Percentiles rank a stretch among this genome's conserved stretches.
Conservation (phyloP, 1,284 basidiomycete species). For the Ustilago curta region DNA sequence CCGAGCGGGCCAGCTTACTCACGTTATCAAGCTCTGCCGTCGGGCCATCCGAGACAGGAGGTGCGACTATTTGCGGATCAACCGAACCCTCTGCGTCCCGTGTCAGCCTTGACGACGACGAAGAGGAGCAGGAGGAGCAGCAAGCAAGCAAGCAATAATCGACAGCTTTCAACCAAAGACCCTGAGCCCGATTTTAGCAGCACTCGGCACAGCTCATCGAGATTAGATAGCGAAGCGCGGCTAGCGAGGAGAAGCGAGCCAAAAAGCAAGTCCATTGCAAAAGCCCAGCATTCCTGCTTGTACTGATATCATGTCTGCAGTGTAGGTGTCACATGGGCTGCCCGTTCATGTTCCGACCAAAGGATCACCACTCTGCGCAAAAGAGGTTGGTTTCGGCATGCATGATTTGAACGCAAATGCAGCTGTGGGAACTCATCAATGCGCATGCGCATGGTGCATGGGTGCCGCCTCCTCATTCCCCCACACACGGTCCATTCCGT, state of each 20-base stretch:
- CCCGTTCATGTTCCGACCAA: no score
- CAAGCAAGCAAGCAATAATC: neutral
- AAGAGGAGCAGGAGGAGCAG: neutral
- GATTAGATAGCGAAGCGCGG: constrained; percentile 2
- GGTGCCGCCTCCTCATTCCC: no score
- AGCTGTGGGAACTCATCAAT: no score
- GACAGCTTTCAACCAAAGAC: constrained; percentile 1
- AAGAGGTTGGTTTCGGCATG: no score
- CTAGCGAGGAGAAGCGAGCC: neutral
- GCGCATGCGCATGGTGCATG: no score
- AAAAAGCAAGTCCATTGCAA: neutral
- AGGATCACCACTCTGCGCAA: no score
- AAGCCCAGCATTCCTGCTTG: neutral
- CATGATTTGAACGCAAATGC: no score
- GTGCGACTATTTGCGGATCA: no score
- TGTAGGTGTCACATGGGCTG: no score
- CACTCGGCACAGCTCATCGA: neutral
- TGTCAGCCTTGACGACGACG: neutral
- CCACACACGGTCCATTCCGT: no score
- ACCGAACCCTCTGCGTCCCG: neutral
- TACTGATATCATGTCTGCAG: no score
- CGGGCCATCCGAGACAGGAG: constrained; percentile 1
- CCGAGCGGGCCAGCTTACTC: neutral
- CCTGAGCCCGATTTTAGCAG: neutral
- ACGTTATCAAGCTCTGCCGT: neutral